Conservation (phyloP, 2,329 filamentous ascomycete genomes). For the Aspergillus alliaceus region DNA sequence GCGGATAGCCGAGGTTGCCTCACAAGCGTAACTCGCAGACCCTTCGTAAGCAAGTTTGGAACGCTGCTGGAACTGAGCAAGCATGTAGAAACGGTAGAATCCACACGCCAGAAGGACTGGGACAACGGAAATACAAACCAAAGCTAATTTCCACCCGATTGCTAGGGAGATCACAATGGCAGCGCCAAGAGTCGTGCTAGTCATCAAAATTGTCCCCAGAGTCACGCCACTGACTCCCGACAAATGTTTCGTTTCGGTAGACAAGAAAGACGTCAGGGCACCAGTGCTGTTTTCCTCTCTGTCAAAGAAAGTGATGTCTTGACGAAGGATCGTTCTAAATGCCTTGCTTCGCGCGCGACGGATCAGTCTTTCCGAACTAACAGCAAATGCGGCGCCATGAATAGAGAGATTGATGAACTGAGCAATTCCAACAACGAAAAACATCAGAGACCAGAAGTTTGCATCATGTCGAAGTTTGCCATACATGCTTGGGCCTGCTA, state of each 20-base stretch:
- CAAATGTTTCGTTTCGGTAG: slow-evolving; percentile 84
- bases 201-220: slow-evolving; percentile 80
- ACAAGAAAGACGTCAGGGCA: slow-evolving; percentile 82
- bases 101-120: slow-evolving; percentile 76
- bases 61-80: slow-evolving; percentile 74
- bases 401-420: slow-evolving; percentile 67
- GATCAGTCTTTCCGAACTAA: slow-evolving; percentile 82
- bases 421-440: slow-evolving; percentile 75
- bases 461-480: slow-evolving; percentile 65
- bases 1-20: slow-evolving; percentile 89
- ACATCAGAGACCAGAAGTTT: slow-evolving; percentile 89
- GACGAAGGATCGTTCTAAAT: slow-evolving; percentile 84
- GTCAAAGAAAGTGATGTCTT: slow-evolving; percentile 93
- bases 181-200: slow-evolving; percentile 74
- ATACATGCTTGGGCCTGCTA: slow-evolving; percentile 41
- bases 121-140: slow-evolving; percentile 77
- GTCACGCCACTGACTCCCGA: slow-evolving; percentile 85
- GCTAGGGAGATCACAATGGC: slow-evolving; percentile 69
- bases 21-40: slow-evolving; percentile 85
- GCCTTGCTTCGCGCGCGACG: slow-evolving; percentile 78
- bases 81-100: slow-evolving; percentile 84
- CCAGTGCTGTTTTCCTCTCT: slow-evolving; percentile 85
- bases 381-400: slow-evolving; percentile 76
- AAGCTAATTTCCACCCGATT: slow-evolving; percentile 83
- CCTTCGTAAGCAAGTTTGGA: slow-evolving; percentile 77